Evolutionary conservation across 768 basidiomycete species (phyloP), one percentile per base, ranked within the genome.

Genomic region (Leccinum obscurum): DNA sequence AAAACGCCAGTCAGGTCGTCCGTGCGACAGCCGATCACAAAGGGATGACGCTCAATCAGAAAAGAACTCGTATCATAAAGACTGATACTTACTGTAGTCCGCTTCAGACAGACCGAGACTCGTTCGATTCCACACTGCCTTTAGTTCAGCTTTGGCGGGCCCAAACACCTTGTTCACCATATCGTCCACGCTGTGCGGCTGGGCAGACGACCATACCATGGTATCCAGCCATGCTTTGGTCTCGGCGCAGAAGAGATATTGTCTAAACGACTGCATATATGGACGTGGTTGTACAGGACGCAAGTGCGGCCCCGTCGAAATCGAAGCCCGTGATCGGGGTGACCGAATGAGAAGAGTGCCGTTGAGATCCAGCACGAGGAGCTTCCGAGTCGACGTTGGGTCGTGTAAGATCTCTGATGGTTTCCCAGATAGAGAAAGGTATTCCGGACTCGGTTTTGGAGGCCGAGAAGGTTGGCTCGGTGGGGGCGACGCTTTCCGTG

Each of bases 141-240:
- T 72, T 5, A 92, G 73, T 17, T 71, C 66, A 54, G 75, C 74
- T 28, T 73, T 68, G 0, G 71, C 56, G 5, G 74, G 66, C 11
- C 78, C 83, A 68, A 93, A 92, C 35, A 81, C 80, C 37, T 77
- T 78, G 22, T 81, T 70, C 0, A 90, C 87, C 92, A 94, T 93
- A 64, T 87, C 85, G 0, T 75, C 72, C 9, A 92, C 92, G 68
- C 84, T 91, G 54, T 87, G 86, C 2, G 91, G 90, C 68, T 92
- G 90, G 4, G 92, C 92, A 3, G 88, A 90, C 68, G 88, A 90
- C 92, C 92, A 95, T 4, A 95, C 83, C 89, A 93, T 93, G 4
- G 88, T 86, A 59, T 92, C 89, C 20, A 93, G 79, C 88, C 90
- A 92, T 14, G 67, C 66, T 35, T 73, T 77, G n/a, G 86, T 90